A percentile compares a stretch with the other conserved stretches of the same genome.
Evolutionary conservation across 2,329 filamentous ascomycete genomes (phyloP).

Genomic region (Fusarium sp.): DNA sequence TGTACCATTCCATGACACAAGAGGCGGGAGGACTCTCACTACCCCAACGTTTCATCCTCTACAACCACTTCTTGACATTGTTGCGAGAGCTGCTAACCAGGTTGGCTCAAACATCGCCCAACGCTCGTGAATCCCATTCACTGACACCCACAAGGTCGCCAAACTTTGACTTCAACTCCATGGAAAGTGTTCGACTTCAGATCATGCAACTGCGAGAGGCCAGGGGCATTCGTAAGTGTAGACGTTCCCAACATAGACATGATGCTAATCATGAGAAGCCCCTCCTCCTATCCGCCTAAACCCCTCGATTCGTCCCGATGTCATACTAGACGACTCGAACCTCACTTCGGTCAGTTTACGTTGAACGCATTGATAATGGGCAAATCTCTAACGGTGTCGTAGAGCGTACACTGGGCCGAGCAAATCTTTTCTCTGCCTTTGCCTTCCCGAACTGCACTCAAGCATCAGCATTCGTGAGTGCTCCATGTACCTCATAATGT

Average conservation of each 20-base stretch:
- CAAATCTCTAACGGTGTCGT: conserved; percentile 17
- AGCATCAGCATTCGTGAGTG: conserved; percentile 52
- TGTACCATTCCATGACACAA: conserved; percentile 67
- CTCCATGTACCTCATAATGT: background rate
- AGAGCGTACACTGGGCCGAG: conserved; percentile 71
- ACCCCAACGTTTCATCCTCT: conserved; percentile 65
- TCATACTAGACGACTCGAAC: conserved; percentile 45
- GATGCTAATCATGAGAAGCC: conserved; percentile 41
- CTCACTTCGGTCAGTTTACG: conserved; percentile 32
- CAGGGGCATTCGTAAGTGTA: conserved; percentile 63
- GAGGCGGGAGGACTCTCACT: conserved; percentile 65
- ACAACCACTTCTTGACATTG: conserved; percentile 65
- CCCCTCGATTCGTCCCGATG: conserved; percentile 49
- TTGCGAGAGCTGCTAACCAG: conserved; percentile 64
- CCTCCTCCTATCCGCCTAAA: conserved; percentile 52
- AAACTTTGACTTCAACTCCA: conserved; percentile 66
- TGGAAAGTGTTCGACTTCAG: conserved; percentile 62
- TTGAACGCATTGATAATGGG: background rate
- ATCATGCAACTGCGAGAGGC: conserved; percentile 65
- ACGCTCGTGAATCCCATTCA: background rate
- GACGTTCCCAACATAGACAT: conserved; percentile 4
- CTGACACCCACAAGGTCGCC: conserved; percentile 52
- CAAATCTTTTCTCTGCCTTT: conserved; percentile 69
- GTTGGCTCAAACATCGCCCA: conserved; percentile 48
- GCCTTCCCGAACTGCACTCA: conserved; percentile 63